Evolutionary conservation across 345 rosid species (phyloP), one percentile per base, ranked within the genome.

Genomic region (Euphorbia lathyris): DNA sequence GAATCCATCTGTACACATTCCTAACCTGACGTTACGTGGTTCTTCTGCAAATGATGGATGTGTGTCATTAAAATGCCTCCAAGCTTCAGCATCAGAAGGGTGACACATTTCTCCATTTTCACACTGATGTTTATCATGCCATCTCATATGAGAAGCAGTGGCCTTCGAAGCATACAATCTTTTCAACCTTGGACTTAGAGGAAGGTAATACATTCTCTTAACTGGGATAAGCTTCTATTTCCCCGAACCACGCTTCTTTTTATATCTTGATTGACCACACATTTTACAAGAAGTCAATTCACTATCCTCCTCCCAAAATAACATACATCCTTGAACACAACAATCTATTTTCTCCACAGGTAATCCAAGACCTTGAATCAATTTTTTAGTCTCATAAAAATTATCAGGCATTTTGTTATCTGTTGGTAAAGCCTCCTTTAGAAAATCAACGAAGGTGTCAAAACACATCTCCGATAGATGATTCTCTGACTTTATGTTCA

Each of bases 11-110:
- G 53, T 70, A n/a, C 45, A 45, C 26, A 70, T 10, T 0, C 71
- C 74, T 7, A 74, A 1, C 16, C 60, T 7, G 0, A 60, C 63
- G 67, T 67, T 74, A 17, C 22, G 14, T 22, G 20, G 20, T 4
- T 53, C 66, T 1, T 6, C 13, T 5, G 59, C 16, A 55, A 77
- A 77, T 4, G 52, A 8, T 6, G 63, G 12, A 42, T 72, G 47
- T 3, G 9, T 42, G 0, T 23, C 6, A 43, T 52, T 57, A 42
- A 77, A 72, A 23, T 66, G 69, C 13, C 55, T 38, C 72, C 66
- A 60, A 0, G 17, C 60, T 42, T 52, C 38, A 2, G 40, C 7
- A 48, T 74, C 67, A 1, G 27, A 10, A 4, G 27, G 53, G 51
- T 60, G 70, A 1, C 27, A 8, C 27, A 72, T 45, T 1, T n/a